Evolutionary conservation across 1,139 yeast genomes (phyloP), one percentile per base, ranked within the genome.

Genomic region (Debaryomyces robertsiae): DNA sequence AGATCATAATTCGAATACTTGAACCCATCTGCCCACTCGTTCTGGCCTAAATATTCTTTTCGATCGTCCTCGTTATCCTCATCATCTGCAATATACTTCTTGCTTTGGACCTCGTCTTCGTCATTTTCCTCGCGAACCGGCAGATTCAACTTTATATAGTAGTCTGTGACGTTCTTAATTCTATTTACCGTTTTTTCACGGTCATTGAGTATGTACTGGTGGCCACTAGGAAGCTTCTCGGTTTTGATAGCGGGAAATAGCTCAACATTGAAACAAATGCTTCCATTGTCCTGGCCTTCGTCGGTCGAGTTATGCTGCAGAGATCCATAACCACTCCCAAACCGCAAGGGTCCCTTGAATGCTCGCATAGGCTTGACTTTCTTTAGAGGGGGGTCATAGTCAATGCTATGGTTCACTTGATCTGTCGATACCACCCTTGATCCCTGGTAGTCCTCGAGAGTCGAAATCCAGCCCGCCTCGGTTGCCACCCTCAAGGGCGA

Each of bases 241-340:
- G 60, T 52, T 46, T 81, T 77, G 0, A 77, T 75, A 4, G 84
- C 84, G 0, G 93, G 87, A 50, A 66, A 86, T 0, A 84, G 81
- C 48, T 83, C 88, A 0, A 84, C 82, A 13, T 63, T 60, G n/a
- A 81, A 60, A n/a, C 54, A 43, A 3, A 72, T 18, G 41, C 56
- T 50, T 4, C 46, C 46, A 28, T 41, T 23, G 39, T 28, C 22
- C 36, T 27, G 32, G 6, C 23, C 31, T 15, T 19, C 25, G 16
- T 55, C 23, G 4, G 50, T 46, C 9, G 52, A 49, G 1, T 44
- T 33, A 3, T 43, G 47, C 6, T 49, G 49, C 15, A 46, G 48
- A 13, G 36, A 35, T 9, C 18, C 29, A 14, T 43, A 51, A 38
- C 58, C 55, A 9, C 54, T 52, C 1, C 80, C 82, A 27, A 78